A percentile compares a stretch with the other conserved stretches of the same genome.
phyloP scores from a whole-genome alignment of 371 early-diverging fungal species.

The Mortierella sp. region DNA sequence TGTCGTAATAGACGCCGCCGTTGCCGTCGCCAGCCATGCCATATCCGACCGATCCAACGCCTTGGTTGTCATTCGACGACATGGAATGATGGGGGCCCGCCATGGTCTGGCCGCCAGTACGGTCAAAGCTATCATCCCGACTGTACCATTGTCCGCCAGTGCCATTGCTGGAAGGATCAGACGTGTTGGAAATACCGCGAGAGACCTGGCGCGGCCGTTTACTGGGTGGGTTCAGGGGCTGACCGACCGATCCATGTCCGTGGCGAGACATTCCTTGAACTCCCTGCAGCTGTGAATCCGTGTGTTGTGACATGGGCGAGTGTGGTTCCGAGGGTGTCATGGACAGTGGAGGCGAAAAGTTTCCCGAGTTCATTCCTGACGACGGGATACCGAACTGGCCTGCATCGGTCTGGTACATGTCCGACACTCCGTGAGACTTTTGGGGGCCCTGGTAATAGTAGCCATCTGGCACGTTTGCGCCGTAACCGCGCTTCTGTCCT shows the following conservation, averaged over 20 bases:
- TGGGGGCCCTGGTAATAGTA: constrained; percentile 26
- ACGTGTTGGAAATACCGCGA: constrained; percentile 17
- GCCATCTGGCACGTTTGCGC: constrained; percentile 23
- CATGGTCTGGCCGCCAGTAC: constrained; percentile 18
- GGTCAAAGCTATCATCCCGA: constrained; percentile 30
- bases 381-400: constrained; percentile 25
- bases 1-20: constrained; percentile 35
- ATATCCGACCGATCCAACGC: constrained; percentile 18
- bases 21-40: constrained; percentile 14
- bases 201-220: constrained; percentile 41
- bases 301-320: constrained; percentile 42
- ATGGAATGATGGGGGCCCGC: constrained; percentile 17
- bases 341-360: constrained; percentile 42
- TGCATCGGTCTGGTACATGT: constrained; percentile 27
- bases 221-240: constrained; percentile 29
- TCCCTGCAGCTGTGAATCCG: constrained; percentile 20
- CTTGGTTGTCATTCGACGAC: constrained; percentile 20
- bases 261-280: constrained; percentile 20
- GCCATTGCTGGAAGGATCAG: constrained; percentile 17
- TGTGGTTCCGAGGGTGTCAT: constrained; percentile 40
- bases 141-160: constrained; percentile 35
- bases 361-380: constrained; percentile 32
- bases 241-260: constrained; percentile 14
- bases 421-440: constrained; percentile 23
- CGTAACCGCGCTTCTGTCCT: constrained; percentile 42